phyloP scores from a whole-genome alignment of 768 basidiomycete species.

The Coprinopsis marcescibilis region DNA sequence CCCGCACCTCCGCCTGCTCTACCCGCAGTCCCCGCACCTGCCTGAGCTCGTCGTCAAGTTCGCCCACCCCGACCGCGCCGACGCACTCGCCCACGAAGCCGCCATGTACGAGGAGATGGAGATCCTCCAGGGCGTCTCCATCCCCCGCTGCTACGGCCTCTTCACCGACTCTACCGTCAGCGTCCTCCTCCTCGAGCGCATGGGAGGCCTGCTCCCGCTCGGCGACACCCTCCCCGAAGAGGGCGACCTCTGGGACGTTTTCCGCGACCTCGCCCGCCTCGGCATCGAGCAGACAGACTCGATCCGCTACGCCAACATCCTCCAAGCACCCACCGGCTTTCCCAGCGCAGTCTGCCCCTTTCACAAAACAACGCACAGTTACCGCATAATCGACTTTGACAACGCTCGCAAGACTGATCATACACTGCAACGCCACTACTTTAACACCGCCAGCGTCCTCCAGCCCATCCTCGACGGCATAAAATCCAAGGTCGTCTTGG shows the following conservation, averaged over 20 bases:
- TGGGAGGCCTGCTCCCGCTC: conserved; percentile 14
- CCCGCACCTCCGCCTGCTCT: conserved; percentile 1
- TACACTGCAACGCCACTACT: conserved; percentile 18
- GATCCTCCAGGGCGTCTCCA: conserved; percentile 17
- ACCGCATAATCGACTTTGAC: conserved; percentile 18
- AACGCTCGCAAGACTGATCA: conserved; percentile 17
- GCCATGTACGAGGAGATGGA: conserved; percentile 21
- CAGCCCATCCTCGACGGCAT: conserved; percentile 17
- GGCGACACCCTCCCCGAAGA: conserved; percentile 14
- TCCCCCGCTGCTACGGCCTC: conserved; percentile 18
- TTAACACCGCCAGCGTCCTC: conserved; percentile 14
- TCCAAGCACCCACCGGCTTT: conserved; percentile 10
- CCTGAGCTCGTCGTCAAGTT: conserved; percentile 19
- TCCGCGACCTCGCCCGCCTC: conserved; percentile 17
- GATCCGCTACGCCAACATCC: conserved; percentile 19
- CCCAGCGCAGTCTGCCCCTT: conserved; percentile 12
- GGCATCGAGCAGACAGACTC: conserved; percentile 19
- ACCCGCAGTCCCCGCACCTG: conserved; percentile 9
- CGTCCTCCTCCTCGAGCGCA: conserved; percentile 16
- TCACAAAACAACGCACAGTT: conserved; percentile 14
- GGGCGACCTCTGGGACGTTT: conserved; percentile 20
- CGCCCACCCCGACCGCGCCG: conserved; percentile 12
- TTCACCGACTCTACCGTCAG: too few species aligned
- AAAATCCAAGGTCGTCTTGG: conserved; percentile 14
- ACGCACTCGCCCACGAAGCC: conserved; percentile 14